A percentile compares a stretch with the other conserved stretches of the same genome.
These are phyloP conservation scores for Curvularia lunata DNA, from an alignment of 2,329 filamentous ascomycete genomes.

Conservation along the genomic window DNA sequence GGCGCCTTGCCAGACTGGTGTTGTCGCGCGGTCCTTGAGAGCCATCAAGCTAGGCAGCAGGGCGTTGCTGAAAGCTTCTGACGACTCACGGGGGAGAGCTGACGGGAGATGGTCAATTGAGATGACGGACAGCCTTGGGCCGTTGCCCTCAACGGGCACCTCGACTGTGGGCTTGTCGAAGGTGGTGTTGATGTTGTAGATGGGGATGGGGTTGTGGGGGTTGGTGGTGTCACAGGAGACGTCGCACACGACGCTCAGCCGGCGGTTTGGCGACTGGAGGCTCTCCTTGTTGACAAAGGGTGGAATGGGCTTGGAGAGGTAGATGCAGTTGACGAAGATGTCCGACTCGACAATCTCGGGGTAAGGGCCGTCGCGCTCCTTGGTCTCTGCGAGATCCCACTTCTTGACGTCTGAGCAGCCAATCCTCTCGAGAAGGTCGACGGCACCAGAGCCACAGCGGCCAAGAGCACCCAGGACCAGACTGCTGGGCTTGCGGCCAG, in stretches of 20 bases:
- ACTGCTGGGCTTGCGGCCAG: conserved; percentile 71
- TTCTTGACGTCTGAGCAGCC: conserved; percentile 74
- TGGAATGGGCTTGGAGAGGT: conserved; percentile 78
- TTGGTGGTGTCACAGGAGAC: conserved; percentile 72
- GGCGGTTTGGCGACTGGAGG: conserved; percentile 71
- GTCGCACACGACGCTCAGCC: conserved; percentile 69
- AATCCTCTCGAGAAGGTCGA: conserved; percentile 77
- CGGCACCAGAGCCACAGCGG: conserved; percentile 83
- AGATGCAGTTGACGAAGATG: conserved; percentile 67
- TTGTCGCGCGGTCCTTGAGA: conserved; percentile 75
- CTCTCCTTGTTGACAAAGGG: conserved; percentile 78
- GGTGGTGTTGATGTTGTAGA: conserved; percentile 84
- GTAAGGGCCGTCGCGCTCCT: conserved; percentile 70
- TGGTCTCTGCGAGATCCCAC: conserved; percentile 83
- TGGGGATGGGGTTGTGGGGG: conserved; percentile 74
- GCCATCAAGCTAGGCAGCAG: conserved; percentile 78
- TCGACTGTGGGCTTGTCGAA: conserved; percentile 87
- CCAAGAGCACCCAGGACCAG: conserved; percentile 82
- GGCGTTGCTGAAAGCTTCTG: conserved; percentile 80
- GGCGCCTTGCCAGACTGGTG: conserved; percentile 82
- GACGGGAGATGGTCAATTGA: conserved; percentile 59
- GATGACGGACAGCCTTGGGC: conserved; percentile 76
- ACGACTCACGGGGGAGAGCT: conserved; percentile 83
- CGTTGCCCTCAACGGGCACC: conserved; percentile 65
- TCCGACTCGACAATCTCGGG: conserved; percentile 73